Evolutionary conservation across 331 rosid genomes (phyloP), one percentile per base, ranked within the genome.

Genomic region (Acacia pycnantha): DNA sequence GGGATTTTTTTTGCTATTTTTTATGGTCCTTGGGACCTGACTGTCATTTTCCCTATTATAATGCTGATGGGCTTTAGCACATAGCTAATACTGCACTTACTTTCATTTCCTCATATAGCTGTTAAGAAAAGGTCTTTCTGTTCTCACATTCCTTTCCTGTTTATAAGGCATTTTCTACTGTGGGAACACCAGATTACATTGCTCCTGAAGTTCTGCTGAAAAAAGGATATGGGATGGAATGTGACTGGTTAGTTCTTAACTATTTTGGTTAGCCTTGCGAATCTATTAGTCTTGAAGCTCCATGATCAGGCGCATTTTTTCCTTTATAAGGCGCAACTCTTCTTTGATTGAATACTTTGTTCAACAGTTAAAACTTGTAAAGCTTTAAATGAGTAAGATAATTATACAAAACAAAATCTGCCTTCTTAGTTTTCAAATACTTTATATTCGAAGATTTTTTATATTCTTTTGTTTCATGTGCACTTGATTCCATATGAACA

Each of bases 191-290:
- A 4, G 99, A 96, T 81, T 96, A 96, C 84, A 96, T 96, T 85
- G 99, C 99, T 79, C 99, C 99, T 79, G 99, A 96, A 91, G 99
- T 96, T 70, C 85, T 94, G 73, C 66, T 94, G 89, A 96, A 96
- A 82, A 96, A 96, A 83, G 99, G 99, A 92, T 96, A 96, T 83
- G 99, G 99, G 78, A 96, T 96, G 98, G 99, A 96, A 88, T 96
- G 99, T 48, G 99, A 96, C 85, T 96, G 99, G 99, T 96, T 83
- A 88, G 98, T 88, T 82, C 83, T 83, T 82, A 44, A 68, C 70
- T 69, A 70, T 53, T 81, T 75, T 31, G 79, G 76, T 85, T 59
- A 26, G 54, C 61, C 24, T 51, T 78, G 18, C 51, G 22, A 77
- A 77, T 82, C 43, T 77, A 59, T 68, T n/a, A 70, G 61, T 79